Evolutionary conservation across 192 early-diverging fungal genomes (phyloP).

Genomic region (Backusella circina): DNA sequence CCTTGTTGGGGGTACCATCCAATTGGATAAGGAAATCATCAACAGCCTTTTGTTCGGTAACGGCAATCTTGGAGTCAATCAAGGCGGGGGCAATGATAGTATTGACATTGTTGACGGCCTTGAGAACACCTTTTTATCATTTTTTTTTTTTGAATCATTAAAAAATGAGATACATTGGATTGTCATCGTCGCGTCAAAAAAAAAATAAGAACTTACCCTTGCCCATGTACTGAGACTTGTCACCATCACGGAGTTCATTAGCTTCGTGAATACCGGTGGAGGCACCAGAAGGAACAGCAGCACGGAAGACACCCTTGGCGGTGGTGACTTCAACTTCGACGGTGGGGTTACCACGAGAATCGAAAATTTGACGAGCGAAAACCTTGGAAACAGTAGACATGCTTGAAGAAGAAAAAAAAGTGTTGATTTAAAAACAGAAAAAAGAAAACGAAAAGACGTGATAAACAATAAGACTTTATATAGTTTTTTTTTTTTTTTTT

Average conservation of each 20-base stretch:
- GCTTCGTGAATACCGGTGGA: constrained; percentile 99
- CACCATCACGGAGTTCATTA: constrained; percentile 92
- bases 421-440: background rate
- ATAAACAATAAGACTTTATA: background rate
- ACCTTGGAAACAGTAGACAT: no score
- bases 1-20: constrained; percentile 96
- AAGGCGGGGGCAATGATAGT: constrained; percentile 81
- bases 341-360: constrained; percentile 99
- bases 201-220: constrained; percentile 40
- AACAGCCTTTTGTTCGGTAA: constrained; percentile 82
- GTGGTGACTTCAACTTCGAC: constrained; percentile 98
- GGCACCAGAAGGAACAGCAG: constrained; percentile 96
- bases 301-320: constrained; percentile 91
- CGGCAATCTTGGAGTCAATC: constrained; percentile 73
- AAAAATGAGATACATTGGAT: no score
- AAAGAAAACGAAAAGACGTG: background rate
- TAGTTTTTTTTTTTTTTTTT: background rate
- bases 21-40: constrained; percentile 90
- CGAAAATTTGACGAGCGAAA: constrained; percentile 87
- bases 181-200: no score
- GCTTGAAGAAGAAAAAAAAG: background rate
- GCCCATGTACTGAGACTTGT: constrained; percentile 84
- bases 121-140: constrained; percentile 66
- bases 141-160: no score
- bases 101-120: constrained; percentile 92